A percentile compares a stretch with the other conserved stretches of the same genome.
Conservation (phyloP, 306 rosid genomes). For the cucumber (Cucumis sativus) region Cucumber_9930_V3 NC_026661.2:14546001-14546500, state of each 20-base stretch:
- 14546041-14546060: conserved; percentile 4
- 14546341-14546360: conserved; percentile 43
- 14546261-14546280: conserved; percentile 6
- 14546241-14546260: not conserved
- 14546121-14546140: conserved; percentile 9
- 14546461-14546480: conserved; percentile 16
- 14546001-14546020: conserved; percentile 17
- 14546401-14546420: conserved; percentile 19
- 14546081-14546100: conserved; percentile 14
- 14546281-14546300: conserved; percentile 12
- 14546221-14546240: conserved; percentile 27
- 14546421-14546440: not conserved
- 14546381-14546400: conserved; percentile 66
- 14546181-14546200: conserved; percentile 26
- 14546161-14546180: conserved; percentile 12
- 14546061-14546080: conserved; percentile 14
- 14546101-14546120: conserved; percentile 23
- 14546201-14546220: conserved; percentile 13
- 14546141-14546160: conserved; percentile 12
- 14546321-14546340: conserved; percentile 18
- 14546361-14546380: conserved; percentile 83
- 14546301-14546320: conserved; percentile 25
- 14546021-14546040: conserved; percentile 6
- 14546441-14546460: conserved; percentile 21
- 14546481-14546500: not conserved